phyloP scores from a whole-genome alignment of 73 alveolate genomes.

The Tetrahymena elliotti region DNA sequence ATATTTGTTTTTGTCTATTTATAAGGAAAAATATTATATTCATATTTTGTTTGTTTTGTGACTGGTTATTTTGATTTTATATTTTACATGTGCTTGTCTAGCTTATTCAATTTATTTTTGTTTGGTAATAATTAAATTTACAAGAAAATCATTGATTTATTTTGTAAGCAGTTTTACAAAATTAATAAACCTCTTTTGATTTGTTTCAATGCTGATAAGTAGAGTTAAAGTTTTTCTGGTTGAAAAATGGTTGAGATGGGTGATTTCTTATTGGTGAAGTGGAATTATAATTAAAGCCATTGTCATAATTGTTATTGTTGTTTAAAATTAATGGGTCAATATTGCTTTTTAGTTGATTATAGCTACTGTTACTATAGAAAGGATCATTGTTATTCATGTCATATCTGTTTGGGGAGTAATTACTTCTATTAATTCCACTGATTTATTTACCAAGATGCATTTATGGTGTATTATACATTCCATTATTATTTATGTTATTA shows the following conservation, averaged over 20 bases:
- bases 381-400: neutral
- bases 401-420: neutral
- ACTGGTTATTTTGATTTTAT: too few relatives aligned
- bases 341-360: neutral
- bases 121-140: too few relatives aligned
- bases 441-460: neutral
- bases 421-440: neutral
- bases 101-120: too few relatives aligned
- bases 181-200: too few relatives aligned
- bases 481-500: neutral
- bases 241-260: neutral
- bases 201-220: neutral
- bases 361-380: neutral
- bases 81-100: neutral
- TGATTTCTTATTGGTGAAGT: neutral
- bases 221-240: neutral
- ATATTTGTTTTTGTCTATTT: neutral
- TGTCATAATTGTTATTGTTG: neutral
- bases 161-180: too few relatives aligned
- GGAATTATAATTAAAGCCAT: neutral
- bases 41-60: neutral
- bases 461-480: neutral
- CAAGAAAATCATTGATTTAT: too few relatives aligned
- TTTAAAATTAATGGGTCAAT: neutral
- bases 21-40: neutral